These are phyloP conservation scores for Pleoardoris graminearum DNA, from an alignment of 2,329 filamentous ascomycete genomes.

Conservation along the genomic window DNA sequence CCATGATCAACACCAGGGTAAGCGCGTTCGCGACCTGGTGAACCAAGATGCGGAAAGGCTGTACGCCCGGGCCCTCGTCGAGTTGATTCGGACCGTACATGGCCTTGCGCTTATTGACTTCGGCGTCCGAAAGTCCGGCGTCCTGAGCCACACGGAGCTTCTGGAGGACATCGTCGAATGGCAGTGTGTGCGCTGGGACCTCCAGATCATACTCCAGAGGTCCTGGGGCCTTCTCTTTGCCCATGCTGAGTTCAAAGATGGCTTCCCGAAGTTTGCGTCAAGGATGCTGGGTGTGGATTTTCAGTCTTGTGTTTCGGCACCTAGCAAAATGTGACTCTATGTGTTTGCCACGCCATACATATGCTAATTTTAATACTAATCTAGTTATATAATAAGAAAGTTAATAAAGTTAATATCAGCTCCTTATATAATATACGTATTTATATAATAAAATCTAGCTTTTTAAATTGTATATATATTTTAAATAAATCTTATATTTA, in stretches of 20 bases:
- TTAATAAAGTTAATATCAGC: too few relatives aligned
- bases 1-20: conserved; percentile 60
- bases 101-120: conserved; percentile 53
- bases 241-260: not conserved
- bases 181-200: conserved; percentile 64
- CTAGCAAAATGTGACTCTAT: too few relatives aligned
- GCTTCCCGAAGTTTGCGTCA: not conserved
- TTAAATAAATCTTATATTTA: too few relatives aligned
- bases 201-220: conserved; percentile 8
- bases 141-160: conserved; percentile 67
- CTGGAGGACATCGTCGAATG: conserved; percentile 56
- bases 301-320: too few relatives aligned
- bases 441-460: too few relatives aligned
- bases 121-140: conserved; percentile 64
- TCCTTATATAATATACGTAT: too few relatives aligned
- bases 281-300: too few relatives aligned
- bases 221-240: not conserved
- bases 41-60: conserved; percentile 73
- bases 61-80: conserved; percentile 69
- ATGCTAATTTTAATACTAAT: too few relatives aligned
- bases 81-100: conserved; percentile 70
- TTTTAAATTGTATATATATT: too few relatives aligned
- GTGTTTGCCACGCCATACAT: too few relatives aligned
- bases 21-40: conserved; percentile 78
- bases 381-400: too few relatives aligned